These are phyloP conservation scores for Metschnikowia aberdeeniae DNA, from an alignment of 805 yeast genomes.

Conservation along the genomic window DNA sequence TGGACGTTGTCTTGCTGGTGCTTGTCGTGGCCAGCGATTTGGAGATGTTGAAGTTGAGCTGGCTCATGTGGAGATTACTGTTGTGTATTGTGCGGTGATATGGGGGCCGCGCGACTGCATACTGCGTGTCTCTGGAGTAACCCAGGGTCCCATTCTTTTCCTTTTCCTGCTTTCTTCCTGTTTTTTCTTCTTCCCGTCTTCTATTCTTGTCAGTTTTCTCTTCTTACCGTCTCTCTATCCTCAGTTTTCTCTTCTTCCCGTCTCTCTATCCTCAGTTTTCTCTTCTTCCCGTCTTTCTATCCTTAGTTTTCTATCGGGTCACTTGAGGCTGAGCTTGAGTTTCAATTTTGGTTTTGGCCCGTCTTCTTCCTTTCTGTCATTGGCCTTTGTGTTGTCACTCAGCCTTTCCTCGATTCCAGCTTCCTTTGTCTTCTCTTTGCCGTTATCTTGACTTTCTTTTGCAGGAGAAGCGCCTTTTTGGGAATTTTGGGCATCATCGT, in stretches of 20 bases:
- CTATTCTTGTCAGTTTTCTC: too few species aligned
- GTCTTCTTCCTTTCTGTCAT: neutral
- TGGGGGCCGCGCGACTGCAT: slow-evolving; percentile 1
- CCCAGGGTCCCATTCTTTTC: too few species aligned
- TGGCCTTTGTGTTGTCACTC: neutral
- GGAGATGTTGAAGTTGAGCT: slow-evolving; percentile 27
- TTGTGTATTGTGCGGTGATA: slow-evolving; percentile 2
- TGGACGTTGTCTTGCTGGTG: slow-evolving; percentile 33
- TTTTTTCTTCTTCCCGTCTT: too few species aligned
- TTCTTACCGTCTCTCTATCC: too few species aligned
- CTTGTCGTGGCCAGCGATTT: slow-evolving; percentile 42
- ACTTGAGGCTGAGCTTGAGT: slow-evolving; percentile 11
- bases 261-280: too few species aligned
- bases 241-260: too few species aligned
- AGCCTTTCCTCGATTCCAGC: neutral
- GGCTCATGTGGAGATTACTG: neutral
- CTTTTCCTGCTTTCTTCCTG: too few species aligned
- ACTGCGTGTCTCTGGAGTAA: neutral
- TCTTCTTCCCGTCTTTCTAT: too few species aligned
- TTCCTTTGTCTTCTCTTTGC: neutral
- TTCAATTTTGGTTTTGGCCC: slow-evolving; percentile 10
- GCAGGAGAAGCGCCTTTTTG: too few species aligned
- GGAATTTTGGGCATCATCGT: too few species aligned
- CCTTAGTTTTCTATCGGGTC: neutral
- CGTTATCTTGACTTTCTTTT: too few species aligned